A percentile compares a stretch with the other conserved stretches of the same genome.
Conservation (phyloP, 2,329 filamentous ascomycete genomes). For the Arthroderma sp. region DNA sequence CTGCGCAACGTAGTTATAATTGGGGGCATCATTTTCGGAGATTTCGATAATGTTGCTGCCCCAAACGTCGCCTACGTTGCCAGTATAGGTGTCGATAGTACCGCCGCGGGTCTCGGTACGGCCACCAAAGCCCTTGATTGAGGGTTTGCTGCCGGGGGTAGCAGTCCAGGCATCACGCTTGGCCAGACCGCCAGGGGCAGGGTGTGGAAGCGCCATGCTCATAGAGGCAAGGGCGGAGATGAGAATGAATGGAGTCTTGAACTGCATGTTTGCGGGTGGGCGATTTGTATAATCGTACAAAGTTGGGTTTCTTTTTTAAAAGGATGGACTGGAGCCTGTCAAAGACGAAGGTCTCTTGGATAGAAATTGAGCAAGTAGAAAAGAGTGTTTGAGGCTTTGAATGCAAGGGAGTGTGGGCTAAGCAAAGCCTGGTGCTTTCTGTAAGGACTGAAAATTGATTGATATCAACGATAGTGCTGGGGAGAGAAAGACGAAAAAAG, state of each 20-base stretch:
- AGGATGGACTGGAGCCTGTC: not conserved
- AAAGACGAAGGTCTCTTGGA: not conserved
- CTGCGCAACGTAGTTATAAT: conserved; percentile 25
- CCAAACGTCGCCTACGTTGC: conserved; percentile 26
- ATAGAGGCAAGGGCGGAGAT: conserved; percentile 25
- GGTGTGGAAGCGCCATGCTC: conserved; percentile 24
- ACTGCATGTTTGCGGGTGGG: conserved; percentile 19
- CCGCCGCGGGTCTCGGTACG: conserved; percentile 10
- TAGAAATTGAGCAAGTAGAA: not conserved
- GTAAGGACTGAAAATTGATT: no score
- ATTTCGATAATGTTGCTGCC: conserved; percentile 30
- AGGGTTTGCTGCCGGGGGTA: conserved; percentile 14
- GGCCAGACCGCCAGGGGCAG: not conserved
- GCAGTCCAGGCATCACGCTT: conserved; percentile 14
- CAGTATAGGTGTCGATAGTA: conserved; percentile 17
- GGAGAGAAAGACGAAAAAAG: no score
- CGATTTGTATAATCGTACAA: not conserved
- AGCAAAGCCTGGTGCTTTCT: no score
- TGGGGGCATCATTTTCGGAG: conserved; percentile 17
- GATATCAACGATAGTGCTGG: no score
- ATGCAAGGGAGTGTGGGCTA: no score
- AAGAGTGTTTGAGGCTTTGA: not conserved
- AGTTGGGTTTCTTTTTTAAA: not conserved
- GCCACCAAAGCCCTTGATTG: conserved; percentile 21
- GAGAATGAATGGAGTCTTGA: conserved; percentile 26